Percentiles rank a stretch among this genome's conserved stretches.
Evolutionary conservation across 805 yeast species (phyloP).

Genomic region (Saccharomycopsis amapae): DNA sequence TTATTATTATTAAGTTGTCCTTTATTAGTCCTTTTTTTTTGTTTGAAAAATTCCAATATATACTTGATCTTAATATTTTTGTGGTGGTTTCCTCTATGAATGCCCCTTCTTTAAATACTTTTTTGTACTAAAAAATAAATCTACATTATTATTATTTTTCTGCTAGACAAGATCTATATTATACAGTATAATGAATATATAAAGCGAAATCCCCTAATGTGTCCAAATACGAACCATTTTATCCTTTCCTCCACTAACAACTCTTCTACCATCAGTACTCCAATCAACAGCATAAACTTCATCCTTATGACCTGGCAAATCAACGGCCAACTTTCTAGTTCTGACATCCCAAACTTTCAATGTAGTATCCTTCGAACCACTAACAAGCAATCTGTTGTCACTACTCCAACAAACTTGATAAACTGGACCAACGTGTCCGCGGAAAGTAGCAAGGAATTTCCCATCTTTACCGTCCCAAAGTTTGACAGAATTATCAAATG

Average conservation of each 20-base stretch:
- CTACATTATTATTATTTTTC: too few relatives aligned
- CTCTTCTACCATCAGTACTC: conserved; percentile 91
- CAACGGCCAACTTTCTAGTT: conserved; percentile 75
- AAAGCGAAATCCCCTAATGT: too few relatives aligned
- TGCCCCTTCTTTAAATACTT: too few relatives aligned
- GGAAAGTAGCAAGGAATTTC: conserved; percentile 75
- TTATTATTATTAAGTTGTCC: neutral
- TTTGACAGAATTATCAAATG: conserved; percentile 92
- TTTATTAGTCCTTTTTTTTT: neutral
- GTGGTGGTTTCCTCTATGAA: too few relatives aligned
- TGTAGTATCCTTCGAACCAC: conserved; percentile 94
- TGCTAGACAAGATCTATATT: too few relatives aligned
- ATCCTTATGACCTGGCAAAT: conserved; percentile 92
- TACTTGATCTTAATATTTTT: too few relatives aligned
- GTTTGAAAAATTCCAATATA: too few relatives aligned
- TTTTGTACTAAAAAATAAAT: too few relatives aligned
- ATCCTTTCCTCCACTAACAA: conserved; percentile 97
- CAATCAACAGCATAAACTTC: conserved; percentile 97
- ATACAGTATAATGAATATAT: too few relatives aligned
- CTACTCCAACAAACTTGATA: conserved; percentile 98
- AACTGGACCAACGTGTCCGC: conserved; percentile 98
- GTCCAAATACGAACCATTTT: conserved; percentile 93
- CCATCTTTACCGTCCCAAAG: conserved; percentile 96
- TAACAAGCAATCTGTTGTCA: conserved; percentile 82
- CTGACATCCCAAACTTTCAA: conserved; percentile 93